These are phyloP conservation scores for Micractinium sp. DNA, from an alignment of 139 green algal species.

Conservation along the genomic window DNA sequence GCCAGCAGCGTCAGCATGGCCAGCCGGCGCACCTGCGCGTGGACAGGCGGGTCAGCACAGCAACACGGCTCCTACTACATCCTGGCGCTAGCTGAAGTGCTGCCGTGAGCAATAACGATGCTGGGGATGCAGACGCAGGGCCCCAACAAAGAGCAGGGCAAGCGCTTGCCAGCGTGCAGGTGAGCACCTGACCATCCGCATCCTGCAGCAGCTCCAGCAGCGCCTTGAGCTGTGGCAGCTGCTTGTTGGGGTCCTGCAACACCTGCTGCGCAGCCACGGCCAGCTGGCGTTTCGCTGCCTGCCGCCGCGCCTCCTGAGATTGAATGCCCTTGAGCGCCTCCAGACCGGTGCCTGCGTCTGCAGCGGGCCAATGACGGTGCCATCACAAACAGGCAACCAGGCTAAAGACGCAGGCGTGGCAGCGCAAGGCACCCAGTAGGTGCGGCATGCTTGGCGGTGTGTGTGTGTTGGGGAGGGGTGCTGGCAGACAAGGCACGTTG, in stretches of 20 bases:
- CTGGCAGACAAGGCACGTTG: too few relatives aligned
- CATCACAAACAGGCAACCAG: neutral
- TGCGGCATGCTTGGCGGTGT: neutral
- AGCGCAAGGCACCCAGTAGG: neutral
- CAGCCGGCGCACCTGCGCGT: conserved; percentile 65
- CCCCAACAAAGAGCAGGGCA: too few relatives aligned
- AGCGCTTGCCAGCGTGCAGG: too few relatives aligned
- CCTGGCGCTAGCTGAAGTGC: too few relatives aligned
- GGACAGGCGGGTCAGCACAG: neutral
- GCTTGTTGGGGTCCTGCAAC: conserved; percentile 75
- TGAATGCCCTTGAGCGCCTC: neutral
- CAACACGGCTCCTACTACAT: too few relatives aligned
- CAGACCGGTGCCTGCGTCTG: neutral
- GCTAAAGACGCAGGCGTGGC: neutral
- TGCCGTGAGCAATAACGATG: too few relatives aligned
- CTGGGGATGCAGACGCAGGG: too few relatives aligned
- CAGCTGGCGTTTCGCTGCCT: conserved; percentile 72
- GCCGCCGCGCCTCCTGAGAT: conserved; percentile 32
- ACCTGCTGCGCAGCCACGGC: conserved; percentile 73
- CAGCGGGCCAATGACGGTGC: neutral
- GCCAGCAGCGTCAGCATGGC: conserved; percentile 82
- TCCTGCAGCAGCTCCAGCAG: conserved; percentile 52
- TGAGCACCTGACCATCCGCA: conserved; percentile 51
- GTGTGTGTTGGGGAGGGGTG: too few relatives aligned
- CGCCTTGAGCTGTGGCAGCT: conserved; percentile 49